Conservation (phyloP, 495 filamentous ascomycete genomes). For the Penicillium angulare region DNA sequence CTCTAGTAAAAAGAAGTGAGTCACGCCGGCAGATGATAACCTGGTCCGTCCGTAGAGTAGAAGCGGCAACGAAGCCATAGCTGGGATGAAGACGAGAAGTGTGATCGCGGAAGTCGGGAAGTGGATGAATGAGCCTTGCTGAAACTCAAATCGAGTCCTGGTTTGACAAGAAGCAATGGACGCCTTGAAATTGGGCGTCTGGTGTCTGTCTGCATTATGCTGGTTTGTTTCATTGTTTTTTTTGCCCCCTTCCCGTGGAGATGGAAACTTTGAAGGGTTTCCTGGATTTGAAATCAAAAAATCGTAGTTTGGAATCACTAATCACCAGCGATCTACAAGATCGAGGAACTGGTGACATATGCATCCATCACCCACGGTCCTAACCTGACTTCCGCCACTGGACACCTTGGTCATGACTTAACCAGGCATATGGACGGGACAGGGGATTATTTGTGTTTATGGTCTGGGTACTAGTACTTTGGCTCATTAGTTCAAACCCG, state of each 20-base stretch:
- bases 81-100: background rate
- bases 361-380: background rate
- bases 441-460: background rate
- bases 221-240: background rate
- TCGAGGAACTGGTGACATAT: conserved; percentile 1
- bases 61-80: background rate
- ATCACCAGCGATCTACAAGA: background rate
- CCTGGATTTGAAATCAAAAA: background rate
- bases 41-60: too few relatives aligned
- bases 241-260: background rate
- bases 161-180: background rate
- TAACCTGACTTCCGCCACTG: background rate
- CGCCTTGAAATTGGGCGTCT: background rate
- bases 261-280: background rate
- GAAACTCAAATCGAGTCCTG: background rate
- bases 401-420: background rate
- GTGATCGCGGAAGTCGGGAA: background rate
- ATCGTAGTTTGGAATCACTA: background rate
- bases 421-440: background rate
- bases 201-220: background rate
- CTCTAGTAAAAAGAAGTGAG: too few relatives aligned
- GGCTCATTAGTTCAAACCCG: background rate
- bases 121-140: background rate
- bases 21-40: too few relatives aligned
- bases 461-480: background rate